Evolutionary conservation across 2,329 filamentous ascomycete genomes (phyloP), one percentile per base, ranked within the genome.

Genomic region (Aspergillus brunneoviolaceus): DNA sequence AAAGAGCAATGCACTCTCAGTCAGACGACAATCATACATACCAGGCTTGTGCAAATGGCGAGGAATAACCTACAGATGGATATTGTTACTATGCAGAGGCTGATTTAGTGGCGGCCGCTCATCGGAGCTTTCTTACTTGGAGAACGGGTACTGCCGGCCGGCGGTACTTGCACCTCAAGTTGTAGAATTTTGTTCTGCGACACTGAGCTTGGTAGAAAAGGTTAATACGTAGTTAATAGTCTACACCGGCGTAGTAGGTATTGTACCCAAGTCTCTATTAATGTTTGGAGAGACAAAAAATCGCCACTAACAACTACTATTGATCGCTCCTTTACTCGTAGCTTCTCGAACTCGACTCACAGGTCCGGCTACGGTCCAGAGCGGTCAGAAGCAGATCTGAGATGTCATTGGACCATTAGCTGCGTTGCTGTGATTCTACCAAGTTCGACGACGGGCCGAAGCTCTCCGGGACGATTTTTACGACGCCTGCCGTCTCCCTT

Each of bases 361-460:
- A 51, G 39, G 23, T 21, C 52, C 52, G 39, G 39, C 35, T 51
- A 31, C 23, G 42, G 35, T n/a, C 25, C 48, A n/a, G 45, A 52
- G 64, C 62, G 63, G 65, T 65, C 63, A 54, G 58, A 58, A 60
- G 60, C 58, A 47, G 31, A 54, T 47, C 48, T 58, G 59, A 52
- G 60, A 57, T 60, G 31, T 62, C 35, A 68, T 68, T 69, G 66
- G 63, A 29, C 47, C 31, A 25, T 25, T 23, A 31, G 55, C 33
- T 39, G 21, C n/a, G 56, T 47, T 70, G 63, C 60, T 62, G 65
- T 67, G 67, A 69, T 76, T 75, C 72, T 69, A 76, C 69, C 68
- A 69, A 70, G 49, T 76, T 76, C 74, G 73, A 76, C 62, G 65
- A 65, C 70, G 70, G 70, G 67, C 71, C 70, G 70, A 73, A 69